Evolutionary conservation across 108 stramenopile genomes (phyloP).

Genomic region (Nitzschia sp.): DNA sequence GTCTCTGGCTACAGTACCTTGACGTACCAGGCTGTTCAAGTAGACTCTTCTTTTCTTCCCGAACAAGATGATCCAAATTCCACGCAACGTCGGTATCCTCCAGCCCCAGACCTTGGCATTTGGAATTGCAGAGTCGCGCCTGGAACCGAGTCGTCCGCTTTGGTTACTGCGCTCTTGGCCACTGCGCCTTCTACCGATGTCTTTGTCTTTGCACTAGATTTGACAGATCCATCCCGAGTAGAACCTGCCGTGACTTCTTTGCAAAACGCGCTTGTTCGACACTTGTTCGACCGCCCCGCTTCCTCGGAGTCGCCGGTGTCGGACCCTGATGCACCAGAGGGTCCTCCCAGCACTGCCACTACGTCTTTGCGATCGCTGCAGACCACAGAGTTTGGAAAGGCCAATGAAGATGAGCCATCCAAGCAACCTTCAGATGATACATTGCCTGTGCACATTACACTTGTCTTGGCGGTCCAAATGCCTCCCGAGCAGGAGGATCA

Average conservation of each 20-base stretch:
- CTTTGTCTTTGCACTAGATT: constrained; percentile 39
- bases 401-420: constrained; percentile 33
- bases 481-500: constrained; percentile 12
- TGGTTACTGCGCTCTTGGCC: constrained; percentile 35
- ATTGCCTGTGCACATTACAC: constrained; percentile 20
- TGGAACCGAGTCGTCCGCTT: constrained; percentile 4
- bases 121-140: constrained; percentile 57
- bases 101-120: constrained; percentile 57
- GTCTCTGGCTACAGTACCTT: constrained; percentile 37
- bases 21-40: constrained; percentile 73
- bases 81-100: constrained; percentile 9
- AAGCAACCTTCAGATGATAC: constrained; percentile 6
- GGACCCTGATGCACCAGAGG: constrained; percentile 10
- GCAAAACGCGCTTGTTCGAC: constrained; percentile 46
- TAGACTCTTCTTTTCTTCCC: constrained; percentile 29
- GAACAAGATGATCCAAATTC: constrained; percentile 19
- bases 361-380: constrained; percentile 47
- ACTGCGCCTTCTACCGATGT: constrained; percentile 18
- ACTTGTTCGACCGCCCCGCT: constrained; percentile 37
- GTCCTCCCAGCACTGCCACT: constrained; percentile 30
- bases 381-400: constrained; percentile 47
- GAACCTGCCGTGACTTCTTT: constrained; percentile 41
- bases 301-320: neutral
- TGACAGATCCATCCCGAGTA: constrained; percentile 45
- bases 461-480: constrained; percentile 42